phyloP scores from a whole-genome alignment of 768 basidiomycete species.

The Panellus pusillus region DNA sequence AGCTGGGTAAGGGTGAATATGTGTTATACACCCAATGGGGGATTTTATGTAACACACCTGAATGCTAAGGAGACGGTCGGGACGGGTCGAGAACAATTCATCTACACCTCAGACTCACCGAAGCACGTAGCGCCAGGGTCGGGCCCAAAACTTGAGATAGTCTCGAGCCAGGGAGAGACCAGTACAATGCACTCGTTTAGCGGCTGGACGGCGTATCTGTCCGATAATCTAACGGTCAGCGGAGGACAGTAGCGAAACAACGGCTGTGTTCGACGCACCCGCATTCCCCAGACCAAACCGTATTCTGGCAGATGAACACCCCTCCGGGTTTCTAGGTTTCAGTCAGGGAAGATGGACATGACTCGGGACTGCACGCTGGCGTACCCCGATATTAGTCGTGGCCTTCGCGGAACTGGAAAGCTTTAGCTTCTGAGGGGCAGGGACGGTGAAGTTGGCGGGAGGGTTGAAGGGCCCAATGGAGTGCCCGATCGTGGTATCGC shows the following conservation, averaged over 20 bases:
- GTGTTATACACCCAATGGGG: not conserved
- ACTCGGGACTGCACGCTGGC: not conserved
- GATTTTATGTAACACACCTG: not conserved
- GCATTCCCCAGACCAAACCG: conserved; percentile 13
- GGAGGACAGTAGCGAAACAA: not conserved
- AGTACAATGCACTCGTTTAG: conserved; percentile 22
- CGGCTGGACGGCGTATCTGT: conserved; percentile 19
- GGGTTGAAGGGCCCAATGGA: conserved; percentile 16
- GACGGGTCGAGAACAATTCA: not conserved
- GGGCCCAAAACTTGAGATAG: conserved; percentile 19
- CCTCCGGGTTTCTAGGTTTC: conserved; percentile 16
- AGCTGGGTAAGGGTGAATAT: not conserved
- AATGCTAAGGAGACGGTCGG: conserved; percentile 1
- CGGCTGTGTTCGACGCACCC: conserved; percentile 9
- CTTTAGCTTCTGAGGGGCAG: not conserved
- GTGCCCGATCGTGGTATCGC: not conserved
- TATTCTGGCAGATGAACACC: conserved; percentile 16
- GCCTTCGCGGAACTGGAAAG: not conserved
- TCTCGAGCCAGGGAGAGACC: conserved; percentile 10
- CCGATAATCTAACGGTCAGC: not conserved
- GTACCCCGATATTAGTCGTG: conserved; percentile 7
- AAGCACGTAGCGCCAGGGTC: conserved; percentile 21
- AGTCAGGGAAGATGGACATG: not conserved
- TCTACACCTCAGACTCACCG: conserved; percentile 4
- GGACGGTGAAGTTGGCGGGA: not conserved